These are phyloP conservation scores for Tritrichomonas musculus DNA, from an alignment of 208 protist species.

Conservation along the genomic window DNA sequence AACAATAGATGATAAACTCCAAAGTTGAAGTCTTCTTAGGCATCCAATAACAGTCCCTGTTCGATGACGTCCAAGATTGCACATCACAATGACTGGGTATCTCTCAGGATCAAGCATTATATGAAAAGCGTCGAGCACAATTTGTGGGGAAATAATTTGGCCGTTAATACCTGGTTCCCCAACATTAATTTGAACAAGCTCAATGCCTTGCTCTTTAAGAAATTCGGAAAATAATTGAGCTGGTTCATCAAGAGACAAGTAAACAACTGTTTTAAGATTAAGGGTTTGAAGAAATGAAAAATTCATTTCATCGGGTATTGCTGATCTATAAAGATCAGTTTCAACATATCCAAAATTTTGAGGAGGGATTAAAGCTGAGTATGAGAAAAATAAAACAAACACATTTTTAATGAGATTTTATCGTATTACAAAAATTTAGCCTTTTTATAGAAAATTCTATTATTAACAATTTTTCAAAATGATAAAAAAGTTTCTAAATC, in stretches of 20 bases:
- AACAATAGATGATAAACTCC: constrained; percentile 91
- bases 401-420: no score
- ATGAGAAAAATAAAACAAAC: no score
- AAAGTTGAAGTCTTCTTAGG: constrained; percentile 87
- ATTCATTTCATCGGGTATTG: constrained; percentile 80
- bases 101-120: constrained; percentile 76
- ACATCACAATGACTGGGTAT: constrained; percentile 88
- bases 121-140: constrained; percentile 75
- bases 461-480: no score
- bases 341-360: constrained; percentile 73
- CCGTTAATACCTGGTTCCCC: constrained; percentile 38
- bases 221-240: constrained; percentile 66
- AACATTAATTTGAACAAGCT: constrained; percentile 49
- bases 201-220: constrained; percentile 74
- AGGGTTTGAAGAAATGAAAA: constrained; percentile 89
- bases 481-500: no score
- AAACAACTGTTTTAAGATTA: constrained; percentile 79
- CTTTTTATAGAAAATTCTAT: no score
- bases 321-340: constrained; percentile 83
- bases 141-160: constrained; percentile 60
- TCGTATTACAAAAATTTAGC: no score
- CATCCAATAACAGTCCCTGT: constrained; percentile 91
- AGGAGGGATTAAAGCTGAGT: neutral
- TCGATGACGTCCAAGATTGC: constrained; percentile 82
- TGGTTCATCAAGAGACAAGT: constrained; percentile 74